Conservation (phyloP, 2,329 filamentous ascomycete species). For the Trichophyton rubrum region DNA sequence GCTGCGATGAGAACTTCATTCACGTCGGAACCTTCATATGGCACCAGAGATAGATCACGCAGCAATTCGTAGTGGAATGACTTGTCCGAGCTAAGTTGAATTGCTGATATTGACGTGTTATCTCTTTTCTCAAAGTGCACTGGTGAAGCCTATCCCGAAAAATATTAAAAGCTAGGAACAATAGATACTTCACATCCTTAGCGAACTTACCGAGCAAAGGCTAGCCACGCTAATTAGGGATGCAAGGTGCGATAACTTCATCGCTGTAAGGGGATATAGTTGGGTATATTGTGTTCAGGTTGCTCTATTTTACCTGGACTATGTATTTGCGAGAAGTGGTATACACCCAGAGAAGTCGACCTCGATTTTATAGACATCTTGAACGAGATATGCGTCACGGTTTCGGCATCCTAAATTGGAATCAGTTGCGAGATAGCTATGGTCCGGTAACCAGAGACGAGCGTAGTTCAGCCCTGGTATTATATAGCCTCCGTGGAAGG, state of each 20-base stretch:
- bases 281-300: not conserved
- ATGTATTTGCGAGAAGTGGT: not conserved
- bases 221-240: not conserved
- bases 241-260: not conserved
- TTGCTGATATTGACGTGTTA: not conserved
- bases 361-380: not conserved
- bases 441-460: not conserved
- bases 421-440: not conserved
- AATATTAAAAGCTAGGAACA: not conserved
- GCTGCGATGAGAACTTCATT: slow-evolving; percentile 10
- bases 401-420: not conserved
- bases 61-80: slow-evolving; percentile 13
- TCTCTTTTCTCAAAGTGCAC: not conserved
- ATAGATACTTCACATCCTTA: not conserved
- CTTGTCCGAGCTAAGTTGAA: slow-evolving; percentile 10
- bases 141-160: not conserved
- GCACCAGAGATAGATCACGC: slow-evolving; percentile 1
- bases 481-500: not conserved
- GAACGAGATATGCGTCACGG: not conserved
- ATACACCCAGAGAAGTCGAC: not conserved
- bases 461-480: not conserved
- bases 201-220: not conserved
- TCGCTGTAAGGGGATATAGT: not conserved
- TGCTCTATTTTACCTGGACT: not conserved
- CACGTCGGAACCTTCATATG: slow-evolving; percentile 10